These are phyloP conservation scores for Amauroascus verrucosus DNA, from an alignment of 2,329 filamentous ascomycete species.

Conservation along the genomic window DNA sequence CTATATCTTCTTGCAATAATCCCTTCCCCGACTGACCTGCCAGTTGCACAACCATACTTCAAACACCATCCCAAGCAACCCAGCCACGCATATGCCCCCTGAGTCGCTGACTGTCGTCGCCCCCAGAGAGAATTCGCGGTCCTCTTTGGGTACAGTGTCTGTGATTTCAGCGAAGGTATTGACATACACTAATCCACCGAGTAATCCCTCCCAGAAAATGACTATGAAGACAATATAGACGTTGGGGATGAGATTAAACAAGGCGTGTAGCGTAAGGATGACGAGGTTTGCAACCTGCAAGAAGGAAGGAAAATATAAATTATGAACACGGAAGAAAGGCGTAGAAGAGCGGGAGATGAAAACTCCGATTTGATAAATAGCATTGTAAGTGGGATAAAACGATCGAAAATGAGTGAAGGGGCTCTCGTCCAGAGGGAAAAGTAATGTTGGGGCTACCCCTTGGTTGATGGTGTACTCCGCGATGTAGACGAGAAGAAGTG, in stretches of 20 bases:
- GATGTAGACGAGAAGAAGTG: constrained; percentile 82
- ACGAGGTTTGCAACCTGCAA: constrained; percentile 71
- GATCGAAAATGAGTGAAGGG: constrained; percentile 73
- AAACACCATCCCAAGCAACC: constrained; percentile 69
- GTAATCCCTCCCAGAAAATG: constrained; percentile 86
- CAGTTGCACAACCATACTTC: constrained; percentile 74
- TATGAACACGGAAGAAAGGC: constrained; percentile 71
- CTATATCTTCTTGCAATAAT: constrained; percentile 53
- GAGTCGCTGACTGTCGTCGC: constrained; percentile 90
- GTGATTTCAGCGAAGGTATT: constrained; percentile 93
- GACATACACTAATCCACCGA: constrained; percentile 88
- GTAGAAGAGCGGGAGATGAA: constrained; percentile 89
- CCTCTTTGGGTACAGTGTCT: constrained; percentile 63
- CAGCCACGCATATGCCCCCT: constrained; percentile 78
- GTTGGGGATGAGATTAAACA: constrained; percentile 70
- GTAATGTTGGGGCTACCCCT: constrained; percentile 76
- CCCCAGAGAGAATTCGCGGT: constrained; percentile 82
- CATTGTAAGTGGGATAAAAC: constrained; percentile 91
- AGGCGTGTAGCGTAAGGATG: constrained; percentile 62
- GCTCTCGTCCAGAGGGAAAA: constrained; percentile 67
- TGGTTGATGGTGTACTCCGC: constrained; percentile 98
- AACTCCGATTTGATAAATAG: constrained; percentile 89
- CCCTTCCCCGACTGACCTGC: constrained; percentile 70
- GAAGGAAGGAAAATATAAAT: constrained; percentile 70
- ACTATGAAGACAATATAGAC: constrained; percentile 78